Evolutionary conservation across 305 asterid species (phyloP), one percentile per base, ranked within the genome.

Genomic region (Fraxinus albicans): DNA sequence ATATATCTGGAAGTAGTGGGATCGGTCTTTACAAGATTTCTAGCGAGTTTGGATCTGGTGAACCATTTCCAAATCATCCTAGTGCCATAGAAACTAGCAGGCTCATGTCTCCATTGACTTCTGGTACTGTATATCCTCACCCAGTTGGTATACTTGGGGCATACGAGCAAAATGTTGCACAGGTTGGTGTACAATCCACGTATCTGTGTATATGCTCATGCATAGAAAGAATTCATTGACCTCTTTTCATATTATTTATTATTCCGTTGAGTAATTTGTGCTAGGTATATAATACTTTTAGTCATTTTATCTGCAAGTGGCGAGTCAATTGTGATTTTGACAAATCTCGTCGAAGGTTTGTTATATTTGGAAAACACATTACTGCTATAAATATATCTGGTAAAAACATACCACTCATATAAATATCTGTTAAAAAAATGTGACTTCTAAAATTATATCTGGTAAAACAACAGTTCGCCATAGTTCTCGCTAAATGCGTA

Each of bases 101-200:
- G 87, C 91, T 91, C 91, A 81, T 91, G 89, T 88, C 98, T 85
- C 98, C 94, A 74, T 83, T 96, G 89, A 79, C 93, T 80, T 90
- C 98, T 84, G 97, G 97, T 80, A 86, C 92, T 82, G 85, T 91
- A 42, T 96, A 94, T 90, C 95, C 92, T 77, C 99, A 91, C 78
- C 94, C 97, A 77, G 78, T 91, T 87, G 98, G 98, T 85, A 85
- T 95, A 87, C 97, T 91, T 89, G 99, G 99, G 83, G 86, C 97
- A 2, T 97, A 97, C 78, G 99, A 97, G 90, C 98, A 92, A 83
- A 94, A 91, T 88, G 87, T 90, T 85, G 89, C 91, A 47, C 99
- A 96, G 99, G 99, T 97, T 88, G 83, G 95, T 86, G 72, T 75
- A 63, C 75, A 29, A 7, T 50, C 34, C 29, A 42, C 17, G 2